phyloP scores from a whole-genome alignment of 257 asterid genomes.

The Solanum acaule region DNA sequence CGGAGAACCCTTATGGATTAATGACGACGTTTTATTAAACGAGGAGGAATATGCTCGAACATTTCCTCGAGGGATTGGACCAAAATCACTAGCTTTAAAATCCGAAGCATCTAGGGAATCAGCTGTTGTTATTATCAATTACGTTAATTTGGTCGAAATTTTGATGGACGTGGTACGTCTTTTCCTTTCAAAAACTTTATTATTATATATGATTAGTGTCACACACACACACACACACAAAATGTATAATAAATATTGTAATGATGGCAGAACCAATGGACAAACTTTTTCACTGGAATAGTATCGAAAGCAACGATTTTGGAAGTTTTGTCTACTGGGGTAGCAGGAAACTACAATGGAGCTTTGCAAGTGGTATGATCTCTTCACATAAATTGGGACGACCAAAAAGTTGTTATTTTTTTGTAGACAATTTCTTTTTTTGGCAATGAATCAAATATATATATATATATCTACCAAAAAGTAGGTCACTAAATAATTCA shows the following conservation, averaged over 20 bases:
- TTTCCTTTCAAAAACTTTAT: no score
- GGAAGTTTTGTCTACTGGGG: constrained; percentile 48
- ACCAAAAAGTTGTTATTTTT: no score
- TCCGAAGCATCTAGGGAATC: constrained; percentile 46
- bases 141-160: constrained; percentile 36
- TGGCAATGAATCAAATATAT: no score
- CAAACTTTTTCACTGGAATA: constrained; percentile 33
- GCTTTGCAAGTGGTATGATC: constrained; percentile 43
- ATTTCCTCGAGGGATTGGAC: constrained; percentile 44
- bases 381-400: no score
- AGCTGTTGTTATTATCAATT: constrained; percentile 44
- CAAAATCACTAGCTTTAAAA: constrained; percentile 27
- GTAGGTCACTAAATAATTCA: no score
- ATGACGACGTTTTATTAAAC: constrained; percentile 3
- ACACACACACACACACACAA: no score
- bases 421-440: no score
- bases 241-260: neutral
- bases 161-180: constrained; percentile 42
- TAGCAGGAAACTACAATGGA: constrained; percentile 49
- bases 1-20: constrained; percentile 67
- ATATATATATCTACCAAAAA: no score
- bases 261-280: constrained; percentile 32
- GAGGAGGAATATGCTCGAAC: constrained; percentile 34
- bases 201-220: no score
- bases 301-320: constrained; percentile 35